Evolutionary conservation across 352 stramenopile species (phyloP).

Genomic region (Globisporangium emineosum): DNA sequence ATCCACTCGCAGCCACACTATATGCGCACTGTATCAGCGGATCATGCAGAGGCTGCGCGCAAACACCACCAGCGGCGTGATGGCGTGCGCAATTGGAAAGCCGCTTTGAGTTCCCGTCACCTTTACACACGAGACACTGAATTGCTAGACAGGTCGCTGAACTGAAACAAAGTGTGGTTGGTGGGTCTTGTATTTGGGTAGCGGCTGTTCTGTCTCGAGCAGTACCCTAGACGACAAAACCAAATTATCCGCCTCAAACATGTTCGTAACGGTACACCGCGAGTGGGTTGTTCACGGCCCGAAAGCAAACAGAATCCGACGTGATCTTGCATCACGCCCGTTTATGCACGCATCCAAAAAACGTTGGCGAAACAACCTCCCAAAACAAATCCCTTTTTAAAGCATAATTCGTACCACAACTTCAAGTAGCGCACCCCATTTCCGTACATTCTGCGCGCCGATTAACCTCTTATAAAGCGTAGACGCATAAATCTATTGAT

Average conservation of each 20-base stretch:
- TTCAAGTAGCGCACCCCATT: neutral
- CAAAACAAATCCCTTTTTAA: neutral
- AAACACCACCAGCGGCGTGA: neutral
- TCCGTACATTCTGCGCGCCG: neutral
- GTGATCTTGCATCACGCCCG: neutral
- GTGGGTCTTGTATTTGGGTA: neutral
- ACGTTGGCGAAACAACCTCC: slow-evolving; percentile 8
- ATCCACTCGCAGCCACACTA: neutral
- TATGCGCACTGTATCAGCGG: neutral
- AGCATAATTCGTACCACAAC: neutral
- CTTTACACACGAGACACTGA: neutral
- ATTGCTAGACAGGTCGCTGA: neutral
- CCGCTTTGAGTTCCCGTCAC: neutral
- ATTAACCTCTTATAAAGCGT: neutral
- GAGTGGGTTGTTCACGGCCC: neutral
- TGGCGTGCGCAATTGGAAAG: neutral
- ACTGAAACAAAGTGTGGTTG: neutral
- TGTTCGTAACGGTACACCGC: too few species aligned
- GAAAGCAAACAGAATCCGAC: slow-evolving; percentile 8
- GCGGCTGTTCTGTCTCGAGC: neutral
- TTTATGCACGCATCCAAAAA: neutral
- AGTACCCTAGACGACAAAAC: neutral
- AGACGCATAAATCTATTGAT: neutral
- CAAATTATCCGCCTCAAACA: too few species aligned
- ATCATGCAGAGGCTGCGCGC: neutral